Evolutionary conservation across 768 basidiomycete genomes (phyloP).

Genomic region (Sutorius australiensis): DNA sequence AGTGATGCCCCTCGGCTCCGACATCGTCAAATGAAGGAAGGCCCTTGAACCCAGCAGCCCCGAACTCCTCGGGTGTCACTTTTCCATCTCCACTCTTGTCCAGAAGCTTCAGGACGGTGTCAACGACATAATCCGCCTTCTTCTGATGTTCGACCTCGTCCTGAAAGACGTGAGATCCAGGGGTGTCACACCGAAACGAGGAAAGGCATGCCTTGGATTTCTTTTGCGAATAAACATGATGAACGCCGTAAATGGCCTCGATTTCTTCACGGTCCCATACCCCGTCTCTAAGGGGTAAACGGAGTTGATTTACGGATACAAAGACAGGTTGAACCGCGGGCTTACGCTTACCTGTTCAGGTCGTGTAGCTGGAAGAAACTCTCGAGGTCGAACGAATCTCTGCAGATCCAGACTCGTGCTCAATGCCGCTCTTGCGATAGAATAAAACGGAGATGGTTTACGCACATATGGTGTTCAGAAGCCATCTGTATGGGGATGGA

Average conservation of each 20-base stretch:
- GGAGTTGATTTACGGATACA: not conserved
- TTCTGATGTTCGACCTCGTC: constrained; percentile 75
- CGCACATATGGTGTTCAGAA: constrained; percentile 82
- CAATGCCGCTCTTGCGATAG: not conserved
- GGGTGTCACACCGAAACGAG: not conserved
- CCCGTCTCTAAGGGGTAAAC: constrained; percentile 56
- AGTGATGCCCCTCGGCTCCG: constrained; percentile 91
- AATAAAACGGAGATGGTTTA: constrained; percentile 3
- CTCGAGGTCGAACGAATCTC: constrained; percentile 75
- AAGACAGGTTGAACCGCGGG: not conserved
- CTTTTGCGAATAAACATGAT: constrained; percentile 85
- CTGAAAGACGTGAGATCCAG: constrained; percentile 28
- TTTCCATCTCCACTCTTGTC: constrained; percentile 76
- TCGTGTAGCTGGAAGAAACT: constrained; percentile 98
- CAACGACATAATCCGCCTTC: constrained; percentile 78
- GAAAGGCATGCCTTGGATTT: constrained; percentile 55
- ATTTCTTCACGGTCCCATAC: constrained; percentile 84
- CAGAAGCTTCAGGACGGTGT: constrained; percentile 61
- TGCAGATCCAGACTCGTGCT: constrained; percentile 27
- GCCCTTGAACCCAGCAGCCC: constrained; percentile 65
- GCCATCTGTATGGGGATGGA: constrained; percentile 62
- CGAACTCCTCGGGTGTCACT: constrained; percentile 67
- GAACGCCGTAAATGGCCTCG: constrained; percentile 93
- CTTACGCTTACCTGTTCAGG: constrained; percentile 61
- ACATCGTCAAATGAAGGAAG: constrained; percentile 80